Evolutionary conservation across 2,329 filamentous ascomycete genomes (phyloP), one percentile per base, ranked within the genome.

Genomic region (Neodidymelliopsis sp.): DNA sequence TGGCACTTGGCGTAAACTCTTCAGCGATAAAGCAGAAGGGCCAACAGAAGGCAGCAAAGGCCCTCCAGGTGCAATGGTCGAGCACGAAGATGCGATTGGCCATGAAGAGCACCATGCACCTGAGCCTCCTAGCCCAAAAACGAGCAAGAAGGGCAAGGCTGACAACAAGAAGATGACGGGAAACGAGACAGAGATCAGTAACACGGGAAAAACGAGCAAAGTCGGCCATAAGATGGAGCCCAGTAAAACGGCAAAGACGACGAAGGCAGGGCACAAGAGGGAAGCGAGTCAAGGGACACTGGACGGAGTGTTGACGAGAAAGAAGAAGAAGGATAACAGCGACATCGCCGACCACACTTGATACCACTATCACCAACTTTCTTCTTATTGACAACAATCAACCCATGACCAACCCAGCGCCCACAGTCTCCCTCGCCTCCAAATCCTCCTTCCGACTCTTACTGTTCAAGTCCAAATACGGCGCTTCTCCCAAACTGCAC

Each of bases 151-250:
- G 16, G 58, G 49, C 5, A 29, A 88, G 79, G 40, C 87, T 69
- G 2, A 86, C 83, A 1, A 82, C 81, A 72, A 82, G 86, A 39
- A 88, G 50, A 49, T 88, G 66, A 8, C 83, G 82, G 0, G 83
- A 82, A 12, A 83, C 63, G 22, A 84, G 81, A 56, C 48, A 11
- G 48, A 8, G 16, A 42, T 51, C 13, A 33, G 28, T n/a, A 51
- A 46, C 3, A 51, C 37, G 4, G 48, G 36, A 4, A 15, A 28
- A 16, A 50, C 67, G 58, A 7, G 35, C 6, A 50, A 88, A 67
- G 6, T 82, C 81, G 0, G 83, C 83, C 12, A 83, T 63, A 25
- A 84, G 81, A 57, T 45, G 40, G 35, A 45, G 30, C 29, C 47
- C 6, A 39, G 28, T 8, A 24, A 9, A 4, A 28, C 23, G 10